phyloP scores from a whole-genome alignment of 345 rosid species.

The Salix exigua region DNA sequence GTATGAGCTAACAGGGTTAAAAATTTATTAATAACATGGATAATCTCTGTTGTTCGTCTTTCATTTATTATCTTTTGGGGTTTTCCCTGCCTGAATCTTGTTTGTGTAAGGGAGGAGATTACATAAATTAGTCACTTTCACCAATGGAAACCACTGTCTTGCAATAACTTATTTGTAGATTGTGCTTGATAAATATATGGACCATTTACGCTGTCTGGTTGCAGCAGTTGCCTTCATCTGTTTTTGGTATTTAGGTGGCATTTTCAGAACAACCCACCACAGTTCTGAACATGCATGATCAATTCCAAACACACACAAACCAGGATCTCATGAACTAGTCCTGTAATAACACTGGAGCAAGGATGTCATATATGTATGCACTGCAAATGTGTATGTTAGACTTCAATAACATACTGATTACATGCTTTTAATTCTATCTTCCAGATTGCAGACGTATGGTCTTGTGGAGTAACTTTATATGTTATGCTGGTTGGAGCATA shows the following conservation, averaged over 20 bases:
- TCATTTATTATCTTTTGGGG: background rate
- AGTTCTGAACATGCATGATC: too few relatives aligned
- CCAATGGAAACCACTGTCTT: too few relatives aligned
- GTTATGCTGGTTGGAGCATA: slow-evolving; percentile 99
- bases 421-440: slow-evolving; percentile 1
- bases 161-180: too few relatives aligned
- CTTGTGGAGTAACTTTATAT: slow-evolving; percentile 93
- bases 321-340: background rate
- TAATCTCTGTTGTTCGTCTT: background rate
- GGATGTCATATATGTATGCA: background rate
- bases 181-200: too few relatives aligned
- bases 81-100: background rate
- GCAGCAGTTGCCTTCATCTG: too few relatives aligned
- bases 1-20: background rate
- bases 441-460: slow-evolving; percentile 99
- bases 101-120: too few relatives aligned
- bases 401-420: background rate
- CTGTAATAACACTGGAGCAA: background rate
- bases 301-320: too few relatives aligned
- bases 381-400: background rate
- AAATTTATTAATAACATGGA: background rate
- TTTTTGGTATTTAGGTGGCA: too few relatives aligned
- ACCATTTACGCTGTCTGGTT: too few relatives aligned
- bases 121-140: too few relatives aligned
- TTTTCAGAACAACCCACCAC: too few relatives aligned